Evolutionary conservation across 108 stramenopile genomes (phyloP), one percentile per base, ranked within the genome.

Genomic region (Craspedostauros australis): DNA sequence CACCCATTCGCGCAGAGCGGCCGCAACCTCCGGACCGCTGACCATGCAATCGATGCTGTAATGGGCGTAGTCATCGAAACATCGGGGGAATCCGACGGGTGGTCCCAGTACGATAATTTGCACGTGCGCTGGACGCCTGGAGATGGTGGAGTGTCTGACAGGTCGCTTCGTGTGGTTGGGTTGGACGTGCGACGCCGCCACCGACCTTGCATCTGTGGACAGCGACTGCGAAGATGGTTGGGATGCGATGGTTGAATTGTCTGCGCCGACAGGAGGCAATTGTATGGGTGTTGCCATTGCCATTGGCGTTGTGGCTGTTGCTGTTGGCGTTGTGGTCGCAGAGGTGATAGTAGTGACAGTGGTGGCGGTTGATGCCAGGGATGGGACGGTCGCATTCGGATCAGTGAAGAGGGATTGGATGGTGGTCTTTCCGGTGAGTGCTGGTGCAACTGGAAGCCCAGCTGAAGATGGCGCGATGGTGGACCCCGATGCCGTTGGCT

Each of bases 61-160:
- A 56, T 85, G 74, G 21, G 59, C 72, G 58, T 80, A 85, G 12
- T 67, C 70, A 41, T 80, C 76, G 61, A 85, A 85, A 39, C 73
- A 70, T 5, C 62, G 56, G 0, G 79, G 79, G 56, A 75, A 73
- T 0, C 64, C 67, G 15, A 77, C 74, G 1, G 84, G 79, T 19
- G 84, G 76, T 0, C 84, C 84, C 5, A 85, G 43, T 0, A 85
- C 84, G 4, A 80, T 25, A 12, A 85, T 77, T 5, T 79, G 61
- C 30, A 77, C 68, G 1, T 61, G 64, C 12, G 66, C 40, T 9
- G 64, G 55, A 24, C 70, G 44, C 30, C 39, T 50, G 16, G 9
- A 19, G 4, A 18, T 38, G 3, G 15, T 2, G 19, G 34, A 12
- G 11, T 36, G 34, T 12, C 11, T 11, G n/a, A n/a, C n/a, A 26